A percentile compares a stretch with the other conserved stretches of the same genome.
These are phyloP conservation scores for Chalaropsis thielavioides DNA, from an alignment of 2,329 filamentous ascomycete species.

Conservation along the genomic window DNA sequence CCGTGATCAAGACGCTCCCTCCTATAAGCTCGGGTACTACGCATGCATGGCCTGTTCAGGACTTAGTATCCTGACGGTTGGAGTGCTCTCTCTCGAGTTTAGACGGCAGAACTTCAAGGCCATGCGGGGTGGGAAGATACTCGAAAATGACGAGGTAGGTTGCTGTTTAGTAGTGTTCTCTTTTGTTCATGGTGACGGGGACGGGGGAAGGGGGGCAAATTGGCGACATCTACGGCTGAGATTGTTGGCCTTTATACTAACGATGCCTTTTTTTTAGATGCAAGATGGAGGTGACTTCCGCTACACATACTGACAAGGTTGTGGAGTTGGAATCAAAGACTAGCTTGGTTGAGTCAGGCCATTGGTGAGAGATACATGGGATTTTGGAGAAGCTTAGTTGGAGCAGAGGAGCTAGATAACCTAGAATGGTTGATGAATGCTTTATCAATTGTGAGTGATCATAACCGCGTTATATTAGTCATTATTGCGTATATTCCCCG, in stretches of 20 bases:
- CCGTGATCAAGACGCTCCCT: conserved; percentile 39
- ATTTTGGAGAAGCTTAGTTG: not conserved
- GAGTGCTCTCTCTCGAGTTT: conserved; percentile 29
- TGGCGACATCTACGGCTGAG: conserved; percentile 18
- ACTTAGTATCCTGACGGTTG: conserved; percentile 33
- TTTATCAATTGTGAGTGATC: too few species aligned
- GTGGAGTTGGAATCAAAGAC: not conserved
- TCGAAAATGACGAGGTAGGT: conserved; percentile 35
- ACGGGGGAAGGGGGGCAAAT: too few species aligned
- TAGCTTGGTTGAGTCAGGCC: not conserved
- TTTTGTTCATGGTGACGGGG: not conserved
- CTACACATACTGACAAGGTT: conserved; percentile 13
- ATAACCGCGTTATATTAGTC: too few species aligned
- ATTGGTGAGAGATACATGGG: not conserved
- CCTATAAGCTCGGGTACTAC: conserved; percentile 41
- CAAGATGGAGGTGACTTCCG: conserved; percentile 17
- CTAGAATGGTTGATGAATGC: too few species aligned
- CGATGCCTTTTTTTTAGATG: conserved; percentile 11
- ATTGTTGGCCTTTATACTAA: not conserved
- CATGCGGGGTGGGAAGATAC: conserved; percentile 37
- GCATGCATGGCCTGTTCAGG: conserved; percentile 38
- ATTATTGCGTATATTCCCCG: not conserved
- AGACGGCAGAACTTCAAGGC: conserved; percentile 34
- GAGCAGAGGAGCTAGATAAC: too few species aligned
- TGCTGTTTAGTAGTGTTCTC: not conserved